Evolutionary conservation across 2,329 filamentous ascomycete species (phyloP).

Genomic region (Juglanconis sp.): DNA sequence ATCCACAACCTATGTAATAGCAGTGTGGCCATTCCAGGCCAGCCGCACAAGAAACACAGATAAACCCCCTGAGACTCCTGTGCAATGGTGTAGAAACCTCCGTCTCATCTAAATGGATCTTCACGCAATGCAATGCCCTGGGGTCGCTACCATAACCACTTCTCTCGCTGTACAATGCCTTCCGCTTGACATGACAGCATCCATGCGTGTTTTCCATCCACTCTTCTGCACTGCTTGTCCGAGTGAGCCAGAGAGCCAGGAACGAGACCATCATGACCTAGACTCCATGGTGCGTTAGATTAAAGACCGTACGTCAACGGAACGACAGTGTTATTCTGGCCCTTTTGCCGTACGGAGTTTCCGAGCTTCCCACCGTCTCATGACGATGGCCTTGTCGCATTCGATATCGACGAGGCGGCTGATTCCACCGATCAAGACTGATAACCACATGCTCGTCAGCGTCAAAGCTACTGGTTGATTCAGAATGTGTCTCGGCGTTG

Average conservation of each 20-base stretch:
- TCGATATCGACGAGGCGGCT: no score
- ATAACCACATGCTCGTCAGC: neutral
- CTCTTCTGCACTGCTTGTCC: neutral
- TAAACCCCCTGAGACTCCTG: slow-evolving; percentile 3
- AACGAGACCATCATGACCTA: neutral
- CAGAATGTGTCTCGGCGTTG: neutral
- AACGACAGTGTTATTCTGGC: no score
- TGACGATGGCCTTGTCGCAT: no score
- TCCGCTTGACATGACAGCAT: neutral
- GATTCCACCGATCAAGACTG: no score
- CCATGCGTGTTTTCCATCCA: neutral
- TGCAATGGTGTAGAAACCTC: slow-evolving; percentile 9
- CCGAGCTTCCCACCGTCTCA: no score
- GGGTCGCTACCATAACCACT: neutral
- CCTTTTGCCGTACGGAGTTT: no score
- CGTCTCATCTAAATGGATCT: slow-evolving; percentile 5
- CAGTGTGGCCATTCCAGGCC: neutral
- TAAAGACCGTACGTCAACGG: no score
- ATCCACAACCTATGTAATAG: neutral
- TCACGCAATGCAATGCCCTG: neutral
- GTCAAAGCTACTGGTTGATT: neutral
- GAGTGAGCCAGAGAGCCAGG: neutral
- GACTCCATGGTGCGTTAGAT: neutral
- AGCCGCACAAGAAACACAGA: neutral
- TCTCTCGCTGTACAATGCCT: neutral